Conservation (phyloP, 257 asterid species). For the Gentiana macrophylla region DNA sequence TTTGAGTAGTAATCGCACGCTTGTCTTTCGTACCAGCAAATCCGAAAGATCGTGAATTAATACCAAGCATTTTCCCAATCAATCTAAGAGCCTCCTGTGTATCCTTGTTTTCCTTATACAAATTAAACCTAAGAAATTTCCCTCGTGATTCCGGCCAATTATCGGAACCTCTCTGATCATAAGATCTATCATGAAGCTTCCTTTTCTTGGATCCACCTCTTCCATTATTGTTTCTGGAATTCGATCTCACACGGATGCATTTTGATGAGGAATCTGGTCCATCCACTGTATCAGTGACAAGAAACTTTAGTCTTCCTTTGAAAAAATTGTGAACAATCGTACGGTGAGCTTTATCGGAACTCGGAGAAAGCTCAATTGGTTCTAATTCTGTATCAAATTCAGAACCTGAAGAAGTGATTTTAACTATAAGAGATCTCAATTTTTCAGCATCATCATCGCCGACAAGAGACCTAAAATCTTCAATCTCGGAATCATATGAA, state of each 20-base stretch:
- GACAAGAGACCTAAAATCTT: conserved; percentile 62
- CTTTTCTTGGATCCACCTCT: conserved; percentile 68
- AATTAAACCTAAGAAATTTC: conserved; percentile 75
- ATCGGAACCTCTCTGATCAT: conserved; percentile 82
- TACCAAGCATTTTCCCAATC: conserved; percentile 85
- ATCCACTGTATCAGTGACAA: conserved; percentile 86
- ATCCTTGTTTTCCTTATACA: conserved; percentile 97
- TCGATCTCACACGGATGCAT: conserved; percentile 75
- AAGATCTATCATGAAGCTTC: conserved; percentile 62
- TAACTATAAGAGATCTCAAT: conserved; percentile 42
- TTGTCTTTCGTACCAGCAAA: conserved; percentile 98
- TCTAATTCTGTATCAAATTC: conserved; percentile 29
- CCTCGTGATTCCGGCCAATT: conserved; percentile 77
- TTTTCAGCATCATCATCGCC: conserved; percentile 58
- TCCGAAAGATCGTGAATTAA: conserved; percentile 89
- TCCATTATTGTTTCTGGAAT: conserved; percentile 40
- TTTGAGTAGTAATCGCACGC: conserved; percentile 82
- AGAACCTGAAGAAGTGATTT: conserved; percentile 39
- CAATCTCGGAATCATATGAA: conserved; percentile 54
- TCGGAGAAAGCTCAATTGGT: conserved; percentile 63
- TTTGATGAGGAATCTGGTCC: conserved; percentile 74
- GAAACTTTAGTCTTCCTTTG: conserved; percentile 76
- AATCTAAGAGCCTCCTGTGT: conserved; percentile 89
- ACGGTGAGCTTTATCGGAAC: conserved; percentile 77
- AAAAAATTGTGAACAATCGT: conserved; percentile 89